Conservation (phyloP, 2,329 filamentous ascomycete genomes). For the Pseudophaeomoniella oleicola region DNA sequence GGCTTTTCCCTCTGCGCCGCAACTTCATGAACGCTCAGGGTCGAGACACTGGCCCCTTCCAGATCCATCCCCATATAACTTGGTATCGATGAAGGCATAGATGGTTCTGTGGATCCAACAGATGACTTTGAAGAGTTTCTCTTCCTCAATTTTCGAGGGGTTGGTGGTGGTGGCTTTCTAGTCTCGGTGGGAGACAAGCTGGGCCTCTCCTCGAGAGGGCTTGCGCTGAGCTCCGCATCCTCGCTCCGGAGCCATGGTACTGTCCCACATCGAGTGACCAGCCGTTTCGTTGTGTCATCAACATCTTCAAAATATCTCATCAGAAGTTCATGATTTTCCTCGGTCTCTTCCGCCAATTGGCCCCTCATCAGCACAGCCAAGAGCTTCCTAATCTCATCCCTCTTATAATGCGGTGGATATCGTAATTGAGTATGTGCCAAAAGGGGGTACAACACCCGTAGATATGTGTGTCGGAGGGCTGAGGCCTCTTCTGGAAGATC, state of each 20-base stretch:
- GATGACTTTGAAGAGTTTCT: conserved; percentile 16
- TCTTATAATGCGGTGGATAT: conserved; percentile 80
- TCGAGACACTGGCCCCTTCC: conserved; percentile 54
- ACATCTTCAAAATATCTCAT: conserved; percentile 34
- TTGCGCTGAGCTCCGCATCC: conserved; percentile 14
- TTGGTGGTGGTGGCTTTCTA: conserved; percentile 30
- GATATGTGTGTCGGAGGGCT: conserved; percentile 75
- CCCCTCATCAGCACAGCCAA: conserved; percentile 60
- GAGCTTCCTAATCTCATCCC: conserved; percentile 64
- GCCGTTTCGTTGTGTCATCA: conserved; percentile 32
- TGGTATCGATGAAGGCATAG: conserved; percentile 15
- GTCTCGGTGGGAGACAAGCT: conserved; percentile 8
- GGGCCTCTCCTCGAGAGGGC: conserved; percentile 7
- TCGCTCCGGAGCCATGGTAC: conserved; percentile 30
- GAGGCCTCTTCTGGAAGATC: conserved; percentile 72
- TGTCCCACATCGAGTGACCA: conserved; percentile 29
- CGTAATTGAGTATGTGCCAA: conserved; percentile 83
- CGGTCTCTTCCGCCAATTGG: conserved; percentile 45
- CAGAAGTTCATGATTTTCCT: conserved; percentile 26
- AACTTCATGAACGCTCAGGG: conserved; percentile 61
- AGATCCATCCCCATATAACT: conserved; percentile 60
- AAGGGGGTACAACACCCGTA: conserved; percentile 81
- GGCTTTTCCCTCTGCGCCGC: conserved; percentile 70
- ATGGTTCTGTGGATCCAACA: conserved; percentile 10
- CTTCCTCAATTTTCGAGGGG: conserved; percentile 19